Conservation (phyloP, 2,329 filamentous ascomycete genomes). For the Pseudovirgaria hyperparasitica region DNA sequence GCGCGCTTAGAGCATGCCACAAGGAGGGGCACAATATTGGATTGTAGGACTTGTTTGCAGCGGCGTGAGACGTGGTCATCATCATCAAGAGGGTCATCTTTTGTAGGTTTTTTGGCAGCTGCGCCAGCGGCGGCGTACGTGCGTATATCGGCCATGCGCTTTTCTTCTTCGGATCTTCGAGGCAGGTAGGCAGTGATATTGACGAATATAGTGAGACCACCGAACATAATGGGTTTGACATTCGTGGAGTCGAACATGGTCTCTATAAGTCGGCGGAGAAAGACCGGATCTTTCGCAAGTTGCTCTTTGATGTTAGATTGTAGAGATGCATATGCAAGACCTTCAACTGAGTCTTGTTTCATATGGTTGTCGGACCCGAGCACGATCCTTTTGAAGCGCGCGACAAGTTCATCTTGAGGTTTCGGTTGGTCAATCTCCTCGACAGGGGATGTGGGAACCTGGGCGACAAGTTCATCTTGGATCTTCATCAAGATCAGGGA, state of each 20-base stretch:
- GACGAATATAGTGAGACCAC: conserved; percentile 69
- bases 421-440: conserved; percentile 5
- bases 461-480: conserved; percentile 27
- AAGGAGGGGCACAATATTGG: conserved; percentile 63
- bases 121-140: conserved; percentile 93
- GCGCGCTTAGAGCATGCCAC: conserved; percentile 63
- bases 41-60: conserved; percentile 67
- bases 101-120: conserved; percentile 56
- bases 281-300: conserved; percentile 52
- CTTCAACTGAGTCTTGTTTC: conserved; percentile 68
- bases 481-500: conserved; percentile 44
- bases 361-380: conserved; percentile 43
- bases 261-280: conserved; percentile 59
- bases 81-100: conserved; percentile 57
- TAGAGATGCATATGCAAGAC: conserved; percentile 81
- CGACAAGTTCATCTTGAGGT: conserved; percentile 39
- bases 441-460: conserved; percentile 10
- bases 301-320: conserved; percentile 76
- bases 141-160: conserved; percentile 82
- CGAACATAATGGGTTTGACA: conserved; percentile 58
- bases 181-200: conserved; percentile 79
- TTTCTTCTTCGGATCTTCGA: conserved; percentile 73
- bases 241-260: conserved; percentile 33
- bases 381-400: conserved; percentile 51
- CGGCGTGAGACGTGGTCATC: conserved; percentile 63